Conservation (phyloP, 805 yeast species). For the Lachancea kluyveri region DNA sequence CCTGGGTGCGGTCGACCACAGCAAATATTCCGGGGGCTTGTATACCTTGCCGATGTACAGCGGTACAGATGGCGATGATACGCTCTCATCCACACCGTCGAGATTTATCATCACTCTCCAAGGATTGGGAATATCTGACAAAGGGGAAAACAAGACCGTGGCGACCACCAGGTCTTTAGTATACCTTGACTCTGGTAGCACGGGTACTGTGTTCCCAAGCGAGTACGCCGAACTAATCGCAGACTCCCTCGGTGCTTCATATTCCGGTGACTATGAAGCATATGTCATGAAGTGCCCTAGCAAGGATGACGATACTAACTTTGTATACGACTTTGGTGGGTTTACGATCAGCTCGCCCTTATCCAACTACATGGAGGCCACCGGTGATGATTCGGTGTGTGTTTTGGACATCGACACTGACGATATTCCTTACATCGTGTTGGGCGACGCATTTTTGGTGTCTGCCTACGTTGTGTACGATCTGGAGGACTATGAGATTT, state of each 20-base stretch:
- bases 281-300: slow-evolving; percentile 43
- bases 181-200: slow-evolving; percentile 51
- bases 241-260: slow-evolving; percentile 37
- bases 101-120: slow-evolving; percentile 26
- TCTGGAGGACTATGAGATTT: slow-evolving; percentile 48
- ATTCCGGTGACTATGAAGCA: slow-evolving; percentile 35
- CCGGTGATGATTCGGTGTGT: slow-evolving; percentile 30
- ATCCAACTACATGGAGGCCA: slow-evolving; percentile 22
- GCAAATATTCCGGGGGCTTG: slow-evolving; percentile 33
- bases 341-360: slow-evolving; percentile 46
- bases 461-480: slow-evolving; percentile 62
- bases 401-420: slow-evolving; percentile 36
- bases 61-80: slow-evolving; percentile 13
- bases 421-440: slow-evolving; percentile 28
- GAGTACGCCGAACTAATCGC: slow-evolving; percentile 21
- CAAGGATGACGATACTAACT: slow-evolving; percentile 23
- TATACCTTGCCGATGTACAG: slow-evolving; percentile 30
- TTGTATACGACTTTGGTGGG: slow-evolving; percentile 57
- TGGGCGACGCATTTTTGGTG: slow-evolving; percentile 54
- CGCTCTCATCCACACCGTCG: too few species aligned
- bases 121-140: slow-evolving; percentile 27
- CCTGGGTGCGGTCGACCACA: slow-evolving; percentile 38
- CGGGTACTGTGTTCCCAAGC: slow-evolving; percentile 43
- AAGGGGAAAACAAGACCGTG: slow-evolving; percentile 17
- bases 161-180: slow-evolving; percentile 30